Percentiles rank a stretch among this genome's conserved stretches.
phyloP scores from a whole-genome alignment of 176 grass and related monocot species.

The Ensete glaucum region DNA sequence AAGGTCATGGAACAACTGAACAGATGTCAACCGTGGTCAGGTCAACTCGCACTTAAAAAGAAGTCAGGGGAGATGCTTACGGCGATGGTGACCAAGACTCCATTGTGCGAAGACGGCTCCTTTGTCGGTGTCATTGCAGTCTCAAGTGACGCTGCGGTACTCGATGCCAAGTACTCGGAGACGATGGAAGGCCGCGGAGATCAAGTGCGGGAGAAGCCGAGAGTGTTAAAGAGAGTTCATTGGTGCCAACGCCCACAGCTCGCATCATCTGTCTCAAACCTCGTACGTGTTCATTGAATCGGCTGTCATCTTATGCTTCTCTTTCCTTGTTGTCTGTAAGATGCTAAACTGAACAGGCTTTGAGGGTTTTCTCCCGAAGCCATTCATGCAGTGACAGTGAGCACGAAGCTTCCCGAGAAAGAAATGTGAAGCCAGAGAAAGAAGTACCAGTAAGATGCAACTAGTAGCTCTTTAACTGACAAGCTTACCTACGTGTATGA shows the following conservation, averaged over 20 bases:
- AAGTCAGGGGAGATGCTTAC: constrained; percentile 4
- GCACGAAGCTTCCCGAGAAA: not conserved
- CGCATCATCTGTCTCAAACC: not conserved
- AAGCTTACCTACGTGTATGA: too few species aligned
- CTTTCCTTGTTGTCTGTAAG: not conserved
- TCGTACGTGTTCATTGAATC: not conserved
- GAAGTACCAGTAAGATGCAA: not conserved
- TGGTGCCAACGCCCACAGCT: not conserved
- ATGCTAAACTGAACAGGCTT: not conserved
- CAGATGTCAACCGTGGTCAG: constrained; percentile 5
- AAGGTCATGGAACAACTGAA: not conserved
- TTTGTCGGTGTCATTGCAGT: constrained; percentile 10
- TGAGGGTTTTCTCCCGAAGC: not conserved
- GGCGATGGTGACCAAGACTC: constrained; percentile 2
- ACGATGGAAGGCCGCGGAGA: not conserved
- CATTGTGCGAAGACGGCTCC: constrained; percentile 4
- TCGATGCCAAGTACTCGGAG: not conserved
- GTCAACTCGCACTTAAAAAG: constrained; percentile 7
- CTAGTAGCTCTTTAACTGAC: not conserved
- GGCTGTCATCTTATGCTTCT: not conserved
- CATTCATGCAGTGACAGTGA: not conserved
- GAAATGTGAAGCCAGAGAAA: not conserved
- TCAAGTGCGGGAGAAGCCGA: not conserved
- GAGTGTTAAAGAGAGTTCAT: not conserved
- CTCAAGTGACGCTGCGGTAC: constrained; percentile 9